A percentile compares a stretch with the other conserved stretches of the same genome.
These are phyloP conservation scores for Purshia tridentata DNA, from an alignment of 306 rosid species.

Conservation along the genomic window DNA sequence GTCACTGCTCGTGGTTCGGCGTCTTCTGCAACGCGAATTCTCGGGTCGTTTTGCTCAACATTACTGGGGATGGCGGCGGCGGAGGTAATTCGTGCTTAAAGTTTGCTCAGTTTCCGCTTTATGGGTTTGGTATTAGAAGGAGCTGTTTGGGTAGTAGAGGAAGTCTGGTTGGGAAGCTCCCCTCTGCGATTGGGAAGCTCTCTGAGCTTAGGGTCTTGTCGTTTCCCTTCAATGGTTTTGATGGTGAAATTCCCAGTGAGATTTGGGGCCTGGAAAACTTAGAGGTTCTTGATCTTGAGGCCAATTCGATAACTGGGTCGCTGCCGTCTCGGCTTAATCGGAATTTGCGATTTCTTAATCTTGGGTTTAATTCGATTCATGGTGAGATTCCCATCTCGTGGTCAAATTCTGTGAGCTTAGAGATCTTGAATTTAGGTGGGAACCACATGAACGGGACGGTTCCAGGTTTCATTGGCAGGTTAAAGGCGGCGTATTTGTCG, in stretches of 20 bases:
- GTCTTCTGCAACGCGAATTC: conserved; percentile 57
- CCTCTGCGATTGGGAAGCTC: conserved; percentile 53
- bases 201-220: conserved; percentile 69
- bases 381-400: conserved; percentile 66
- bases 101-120: conserved; percentile 57
- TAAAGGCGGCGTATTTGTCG: conserved; percentile 59
- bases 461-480: conserved; percentile 62
- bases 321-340: conserved; percentile 43
- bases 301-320: conserved; percentile 55
- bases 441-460: conserved; percentile 67
- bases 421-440: conserved; percentile 71
- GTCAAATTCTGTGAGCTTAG: conserved; percentile 36
- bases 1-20: conserved; percentile 64
- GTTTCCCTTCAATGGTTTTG: conserved; percentile 64
- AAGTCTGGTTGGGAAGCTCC: conserved; percentile 52
- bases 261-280: conserved; percentile 66
- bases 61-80: conserved; percentile 58
- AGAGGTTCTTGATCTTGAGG: conserved; percentile 89
- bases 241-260: conserved; percentile 57
- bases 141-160: conserved; percentile 45
- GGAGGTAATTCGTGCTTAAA: conserved; percentile 46
- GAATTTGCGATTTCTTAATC: conserved; percentile 61
- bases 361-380: conserved; percentile 64
- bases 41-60: conserved; percentile 67
- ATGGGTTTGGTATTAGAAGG: conserved; percentile 69